Conservation (phyloP, 306 rosid species). For the Glycine soja region DNA sequence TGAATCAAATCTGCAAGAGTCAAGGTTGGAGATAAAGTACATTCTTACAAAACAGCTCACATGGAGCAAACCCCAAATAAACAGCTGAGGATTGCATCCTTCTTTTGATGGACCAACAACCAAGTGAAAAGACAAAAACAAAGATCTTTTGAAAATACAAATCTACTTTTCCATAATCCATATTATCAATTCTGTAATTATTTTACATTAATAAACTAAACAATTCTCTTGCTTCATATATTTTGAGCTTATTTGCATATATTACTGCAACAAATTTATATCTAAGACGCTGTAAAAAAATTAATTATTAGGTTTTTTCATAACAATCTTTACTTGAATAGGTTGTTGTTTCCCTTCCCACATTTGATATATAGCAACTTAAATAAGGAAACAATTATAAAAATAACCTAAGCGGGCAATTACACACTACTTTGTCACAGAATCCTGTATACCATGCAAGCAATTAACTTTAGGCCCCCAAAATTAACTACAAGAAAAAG, state of each 20-base stretch:
- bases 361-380: neutral
- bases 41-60: neutral
- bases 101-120: neutral
- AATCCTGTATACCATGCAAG: conserved; percentile 28
- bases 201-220: neutral
- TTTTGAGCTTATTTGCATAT: neutral
- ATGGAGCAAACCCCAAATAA: neutral
- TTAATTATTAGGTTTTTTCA: neutral
- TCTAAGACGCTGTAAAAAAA: neutral
- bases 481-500: neutral
- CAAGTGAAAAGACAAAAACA: neutral
- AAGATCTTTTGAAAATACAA: neutral
- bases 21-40: neutral
- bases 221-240: neutral
- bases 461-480: conserved; percentile 11
- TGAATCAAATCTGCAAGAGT: neutral
- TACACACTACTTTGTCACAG: conserved; percentile 1
- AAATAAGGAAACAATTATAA: neutral
- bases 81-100: neutral
- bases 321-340: neutral
- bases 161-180: neutral
- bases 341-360: conserved; percentile 14
- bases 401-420: neutral
- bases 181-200: neutral
- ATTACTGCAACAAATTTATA: neutral